Evolutionary conservation across 495 filamentous ascomycete species (phyloP).

Genomic region (Endocarpon pusillum): DNA sequence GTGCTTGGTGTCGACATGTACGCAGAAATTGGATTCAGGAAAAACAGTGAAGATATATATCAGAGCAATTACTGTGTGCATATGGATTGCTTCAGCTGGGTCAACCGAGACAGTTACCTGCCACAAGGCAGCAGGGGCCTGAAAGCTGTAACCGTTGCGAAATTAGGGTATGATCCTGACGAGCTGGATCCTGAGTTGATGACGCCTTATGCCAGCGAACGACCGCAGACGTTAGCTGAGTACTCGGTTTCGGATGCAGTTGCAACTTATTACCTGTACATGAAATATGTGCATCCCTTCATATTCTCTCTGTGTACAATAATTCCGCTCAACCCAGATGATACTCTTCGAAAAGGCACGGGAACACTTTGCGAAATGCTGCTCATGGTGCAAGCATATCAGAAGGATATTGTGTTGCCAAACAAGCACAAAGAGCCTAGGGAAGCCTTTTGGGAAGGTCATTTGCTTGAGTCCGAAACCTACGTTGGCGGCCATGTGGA

Average conservation of each 20-base stretch:
- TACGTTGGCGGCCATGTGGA: slow-evolving; percentile 98
- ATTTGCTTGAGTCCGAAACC: slow-evolving; percentile 88
- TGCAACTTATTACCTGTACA: slow-evolving; percentile 97
- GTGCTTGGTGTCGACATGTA: slow-evolving; percentile 99
- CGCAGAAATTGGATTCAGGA: slow-evolving; percentile 88
- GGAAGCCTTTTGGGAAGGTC: slow-evolving; percentile 92
- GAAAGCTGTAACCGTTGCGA: slow-evolving; percentile 94
- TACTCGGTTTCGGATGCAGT: slow-evolving; percentile 99
- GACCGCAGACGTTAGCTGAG: slow-evolving; percentile 84
- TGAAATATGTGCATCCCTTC: slow-evolving; percentile 99
- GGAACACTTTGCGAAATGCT: slow-evolving; percentile 98
- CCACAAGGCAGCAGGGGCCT: slow-evolving; percentile 93
- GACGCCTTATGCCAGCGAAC: slow-evolving; percentile 83
- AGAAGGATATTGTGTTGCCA: slow-evolving; percentile 78
- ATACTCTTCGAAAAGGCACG: slow-evolving; percentile 85
- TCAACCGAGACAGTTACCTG: slow-evolving; percentile 95
- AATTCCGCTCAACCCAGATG: slow-evolving; percentile 81
- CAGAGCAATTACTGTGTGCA: slow-evolving; percentile 89
- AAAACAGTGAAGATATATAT: slow-evolving; percentile 89
- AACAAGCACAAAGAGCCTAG: slow-evolving; percentile 90
- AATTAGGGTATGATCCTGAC: slow-evolving; percentile 95
- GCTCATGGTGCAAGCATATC: slow-evolving; percentile 93
- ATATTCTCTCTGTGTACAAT: slow-evolving; percentile 98
- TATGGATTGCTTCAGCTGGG: slow-evolving; percentile 99
- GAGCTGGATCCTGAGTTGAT: slow-evolving; percentile 96